These are phyloP conservation scores for Cicer cuneatum DNA, from an alignment of 306 rosid genomes.

Conservation along the genomic window DNA sequence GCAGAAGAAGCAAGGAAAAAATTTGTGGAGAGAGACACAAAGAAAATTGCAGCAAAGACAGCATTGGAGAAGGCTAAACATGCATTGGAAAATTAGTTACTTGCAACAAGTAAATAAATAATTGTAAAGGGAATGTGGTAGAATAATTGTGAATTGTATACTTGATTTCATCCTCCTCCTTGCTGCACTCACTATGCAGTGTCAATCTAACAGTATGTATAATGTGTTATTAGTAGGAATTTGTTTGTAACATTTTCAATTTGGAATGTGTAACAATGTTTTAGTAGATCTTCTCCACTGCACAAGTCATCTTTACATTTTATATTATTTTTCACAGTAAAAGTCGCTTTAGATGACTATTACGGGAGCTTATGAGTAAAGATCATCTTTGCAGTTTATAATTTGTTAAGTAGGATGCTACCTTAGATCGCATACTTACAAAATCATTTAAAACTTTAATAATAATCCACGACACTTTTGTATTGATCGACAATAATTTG, in stretches of 20 bases:
- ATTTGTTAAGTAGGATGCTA: no score
- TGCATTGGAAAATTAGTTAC: slow-evolving; percentile 29
- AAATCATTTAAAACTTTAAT: no score
- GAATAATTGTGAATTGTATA: neutral
- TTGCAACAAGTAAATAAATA: neutral
- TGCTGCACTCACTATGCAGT: neutral
- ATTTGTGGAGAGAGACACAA: slow-evolving; percentile 8
- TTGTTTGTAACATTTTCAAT: neutral
- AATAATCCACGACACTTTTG: no score
- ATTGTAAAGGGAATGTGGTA: slow-evolving; percentile 8
- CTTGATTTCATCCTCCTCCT: neutral
- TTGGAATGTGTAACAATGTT: neutral
- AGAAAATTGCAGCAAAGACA: slow-evolving; percentile 34
- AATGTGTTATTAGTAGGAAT: slow-evolving; percentile 2
- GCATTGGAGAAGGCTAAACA: slow-evolving; percentile 42
- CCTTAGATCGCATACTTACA: no score
- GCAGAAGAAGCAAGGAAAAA: neutral
- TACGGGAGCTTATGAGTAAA: no score
- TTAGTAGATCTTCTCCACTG: neutral
- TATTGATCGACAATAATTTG: no score
- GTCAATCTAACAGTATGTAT: neutral
- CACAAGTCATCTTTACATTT: no score
- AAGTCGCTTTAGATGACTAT: no score
- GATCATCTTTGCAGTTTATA: no score
- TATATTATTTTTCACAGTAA: no score